Evolutionary conservation across 139 green algal species (phyloP).

Genomic region (Coelastrella sp.): DNA sequence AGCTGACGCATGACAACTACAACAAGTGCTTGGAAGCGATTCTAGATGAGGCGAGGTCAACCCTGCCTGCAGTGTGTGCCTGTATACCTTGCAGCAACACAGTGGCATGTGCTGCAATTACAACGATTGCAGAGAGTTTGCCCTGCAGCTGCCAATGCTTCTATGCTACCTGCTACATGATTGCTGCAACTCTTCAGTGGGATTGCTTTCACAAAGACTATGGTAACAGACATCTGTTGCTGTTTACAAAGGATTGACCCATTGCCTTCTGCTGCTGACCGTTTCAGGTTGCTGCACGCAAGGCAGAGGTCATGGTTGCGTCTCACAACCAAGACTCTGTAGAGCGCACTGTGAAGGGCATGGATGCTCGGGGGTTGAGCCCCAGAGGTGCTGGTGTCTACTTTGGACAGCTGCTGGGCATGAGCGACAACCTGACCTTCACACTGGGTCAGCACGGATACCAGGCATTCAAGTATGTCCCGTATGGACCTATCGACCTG

Average conservation of each 20-base stretch:
- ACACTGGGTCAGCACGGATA: constrained; percentile 48
- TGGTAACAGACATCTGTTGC: background rate
- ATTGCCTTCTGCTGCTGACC: background rate
- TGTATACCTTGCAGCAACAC: too few species aligned
- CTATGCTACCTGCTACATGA: background rate
- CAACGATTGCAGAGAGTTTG: too few species aligned
- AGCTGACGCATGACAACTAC: constrained; percentile 84
- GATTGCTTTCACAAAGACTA: background rate
- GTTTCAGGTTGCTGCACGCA: constrained; percentile 33
- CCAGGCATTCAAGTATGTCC: constrained; percentile 48
- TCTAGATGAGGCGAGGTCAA: constrained; percentile 19
- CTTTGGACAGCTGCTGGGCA: constrained; percentile 95
- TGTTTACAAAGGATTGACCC: background rate
- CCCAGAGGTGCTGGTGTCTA: constrained; percentile 68
- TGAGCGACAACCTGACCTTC: constrained; percentile 81
- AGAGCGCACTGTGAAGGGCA: constrained; percentile 66
- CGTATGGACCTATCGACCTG: constrained; percentile 34
- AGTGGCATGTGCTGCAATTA: too few species aligned
- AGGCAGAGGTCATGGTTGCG: constrained; percentile 32
- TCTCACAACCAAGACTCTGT: constrained; percentile 81
- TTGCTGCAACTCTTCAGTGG: background rate
- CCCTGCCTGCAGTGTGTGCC: background rate
- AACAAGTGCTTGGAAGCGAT: constrained; percentile 58
- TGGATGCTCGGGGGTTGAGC: constrained; percentile 59
- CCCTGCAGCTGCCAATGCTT: background rate